phyloP scores from a whole-genome alignment of 441 rosid genomes.

The Pelargonium australe region DNA sequence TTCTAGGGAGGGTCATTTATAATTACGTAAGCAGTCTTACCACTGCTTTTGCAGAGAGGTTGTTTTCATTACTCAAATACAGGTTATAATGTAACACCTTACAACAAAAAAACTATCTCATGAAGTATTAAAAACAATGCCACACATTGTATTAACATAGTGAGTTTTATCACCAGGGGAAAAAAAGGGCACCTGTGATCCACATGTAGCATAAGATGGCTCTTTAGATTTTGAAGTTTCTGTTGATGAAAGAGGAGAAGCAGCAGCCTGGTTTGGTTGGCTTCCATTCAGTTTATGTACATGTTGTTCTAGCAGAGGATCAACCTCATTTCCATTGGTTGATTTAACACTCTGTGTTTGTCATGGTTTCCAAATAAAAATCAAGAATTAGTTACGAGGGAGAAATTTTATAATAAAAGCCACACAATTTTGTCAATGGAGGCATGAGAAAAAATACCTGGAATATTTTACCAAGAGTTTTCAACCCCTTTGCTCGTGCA shows the following conservation, averaged over 20 bases:
- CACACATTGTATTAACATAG: neutral
- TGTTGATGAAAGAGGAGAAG: constrained; percentile 35
- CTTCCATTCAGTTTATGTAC: constrained; percentile 49
- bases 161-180: constrained; percentile 9
- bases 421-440: neutral
- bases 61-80: neutral
- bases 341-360: constrained; percentile 48
- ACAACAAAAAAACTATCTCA: neutral
- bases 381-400: constrained; percentile 4
- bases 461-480: constrained; percentile 85
- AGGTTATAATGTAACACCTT: neutral
- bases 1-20: neutral
- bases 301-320: constrained; percentile 30
- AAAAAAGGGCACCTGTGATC: constrained; percentile 45
- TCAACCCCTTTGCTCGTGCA: constrained; percentile 83
- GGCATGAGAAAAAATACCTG: constrained; percentile 49
- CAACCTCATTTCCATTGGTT: constrained; percentile 53
- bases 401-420: neutral
- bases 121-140: neutral
- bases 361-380: constrained; percentile 7
- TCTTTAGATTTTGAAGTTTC: constrained; percentile 37
- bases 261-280: constrained; percentile 29
- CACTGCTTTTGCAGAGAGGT: neutral
- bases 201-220: constrained; percentile 34
- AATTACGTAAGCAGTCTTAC: neutral